Evolutionary conservation across 2,329 filamentous ascomycete species (phyloP), one percentile per base, ranked within the genome.

Genomic region (Botrytis pseudocinerea): DNA sequence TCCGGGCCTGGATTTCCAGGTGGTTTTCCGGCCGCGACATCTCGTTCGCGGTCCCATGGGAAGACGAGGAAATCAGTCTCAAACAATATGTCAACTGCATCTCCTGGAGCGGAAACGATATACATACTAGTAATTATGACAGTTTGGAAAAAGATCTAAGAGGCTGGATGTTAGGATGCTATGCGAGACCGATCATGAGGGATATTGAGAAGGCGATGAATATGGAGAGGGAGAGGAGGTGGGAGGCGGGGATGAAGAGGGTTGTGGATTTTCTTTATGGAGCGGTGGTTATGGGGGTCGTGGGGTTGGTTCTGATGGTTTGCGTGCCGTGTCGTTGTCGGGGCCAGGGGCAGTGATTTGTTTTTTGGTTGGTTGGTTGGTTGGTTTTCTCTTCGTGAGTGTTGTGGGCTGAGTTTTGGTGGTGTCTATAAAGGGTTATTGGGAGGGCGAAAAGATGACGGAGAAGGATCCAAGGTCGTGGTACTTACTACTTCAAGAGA

Each of bases 21-120:
- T 70, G 68, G 68, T 63, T 70, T n/a, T 10, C 44, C 9, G 68
- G 68, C 4, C 40, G 68, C 8, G 40, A 70, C 0, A n/a, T 70
- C 28, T 22, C 35, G 1, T 25, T 57, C 14, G 35, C 1, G 4
- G 12, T 28, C 9, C 25, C 64, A 1, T 42, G 35, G 16, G 25
- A 42, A 7, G 64, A 10, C n/a, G 25, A 12, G 4, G 22, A 35
- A n/a, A 25, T 46, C 1, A 7, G 14, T 7, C 25, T 70, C 1
- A 22, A 35, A 1, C 38, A 25, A 14, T 63, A 63, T 16, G 28
- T 70, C 8, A 25, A 35, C 1, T n/a, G 68, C 14, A 48, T 70
- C 6, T 61, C 32, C 7, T 70, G 54, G 68, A 62, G 59, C 7
- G 54, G 68, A n/a, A 9, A 70, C 1, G 68, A 70, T 6, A 16